Evolutionary conservation across 2,329 filamentous ascomycete genomes (phyloP).

Genomic region (Beauveria asiatica): DNA sequence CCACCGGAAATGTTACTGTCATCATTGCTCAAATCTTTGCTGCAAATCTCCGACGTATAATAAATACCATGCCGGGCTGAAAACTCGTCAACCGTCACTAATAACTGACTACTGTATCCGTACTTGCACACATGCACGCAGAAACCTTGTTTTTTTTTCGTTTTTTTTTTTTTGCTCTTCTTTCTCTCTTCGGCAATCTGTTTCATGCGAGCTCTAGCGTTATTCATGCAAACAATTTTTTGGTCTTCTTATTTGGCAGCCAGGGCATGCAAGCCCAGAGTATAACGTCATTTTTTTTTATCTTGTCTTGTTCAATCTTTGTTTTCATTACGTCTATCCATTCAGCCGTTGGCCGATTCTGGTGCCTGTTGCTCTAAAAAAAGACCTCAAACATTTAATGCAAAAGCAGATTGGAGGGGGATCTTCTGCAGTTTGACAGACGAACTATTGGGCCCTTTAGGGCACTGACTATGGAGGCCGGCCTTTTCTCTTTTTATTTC

Average conservation of each 20-base stretch:
- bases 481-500: too few relatives aligned
- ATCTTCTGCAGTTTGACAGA: constrained; percentile 1
- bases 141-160: not conserved
- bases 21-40: not conserved
- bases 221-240: not conserved
- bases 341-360: not conserved
- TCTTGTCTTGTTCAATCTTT: not conserved
- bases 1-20: not conserved
- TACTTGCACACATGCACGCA: not conserved
- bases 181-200: not conserved
- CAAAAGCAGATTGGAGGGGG: not conserved
- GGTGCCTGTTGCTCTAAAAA: not conserved
- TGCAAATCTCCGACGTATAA: not conserved
- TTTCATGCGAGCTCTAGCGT: not conserved
- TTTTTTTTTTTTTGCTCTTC: too few relatives aligned
- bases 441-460: not conserved
- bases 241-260: not conserved
- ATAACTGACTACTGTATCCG: too few relatives aligned
- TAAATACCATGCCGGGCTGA: not conserved
- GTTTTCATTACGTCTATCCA: too few relatives aligned
- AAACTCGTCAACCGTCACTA: not conserved
- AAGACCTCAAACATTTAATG: not conserved
- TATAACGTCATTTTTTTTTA: not conserved
- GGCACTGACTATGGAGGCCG: not conserved
- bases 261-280: not conserved